Evolutionary conservation across 257 asterid species (phyloP).

Genomic region (Galeopsis tetrahit): DNA sequence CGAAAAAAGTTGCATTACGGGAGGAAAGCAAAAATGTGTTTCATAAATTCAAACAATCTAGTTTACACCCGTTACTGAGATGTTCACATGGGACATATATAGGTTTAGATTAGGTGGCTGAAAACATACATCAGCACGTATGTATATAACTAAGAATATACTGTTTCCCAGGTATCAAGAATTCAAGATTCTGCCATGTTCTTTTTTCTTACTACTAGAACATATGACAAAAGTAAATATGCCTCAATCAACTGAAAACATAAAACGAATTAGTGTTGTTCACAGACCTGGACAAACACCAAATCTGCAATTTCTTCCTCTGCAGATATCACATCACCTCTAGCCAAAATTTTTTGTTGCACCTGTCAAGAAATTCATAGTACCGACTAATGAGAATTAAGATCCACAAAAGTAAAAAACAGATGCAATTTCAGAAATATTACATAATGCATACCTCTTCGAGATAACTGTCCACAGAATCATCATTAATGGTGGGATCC

Average conservation of each 20-base stretch:
- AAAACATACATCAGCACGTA: neutral
- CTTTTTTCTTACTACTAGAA: neutral
- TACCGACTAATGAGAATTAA: neutral
- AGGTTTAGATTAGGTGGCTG: neutral
- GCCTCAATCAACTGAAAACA: neutral
- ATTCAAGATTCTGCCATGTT: neutral
- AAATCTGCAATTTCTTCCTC: conserved; percentile 95
- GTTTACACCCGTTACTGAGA: neutral
- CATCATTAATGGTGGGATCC: conserved; percentile 80
- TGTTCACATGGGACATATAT: neutral
- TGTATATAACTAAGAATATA: neutral
- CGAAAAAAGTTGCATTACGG: no score
- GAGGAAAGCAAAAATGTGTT: neutral
- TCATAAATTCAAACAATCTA: neutral
- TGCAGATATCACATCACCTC: conserved; percentile 77
- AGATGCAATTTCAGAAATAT: conserved; percentile 16
- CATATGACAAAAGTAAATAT: neutral
- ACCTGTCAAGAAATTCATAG: conserved; percentile 45
- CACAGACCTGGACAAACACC: conserved; percentile 79
- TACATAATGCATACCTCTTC: conserved; percentile 63
- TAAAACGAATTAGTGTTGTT: neutral
- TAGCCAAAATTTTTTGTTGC: conserved; percentile 76
- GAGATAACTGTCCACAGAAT: conserved; percentile 79
- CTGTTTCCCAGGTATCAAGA: conserved; percentile 19
- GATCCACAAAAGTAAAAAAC: conserved; percentile 9